phyloP scores from a whole-genome alignment of 257 asterid genomes.

The Thymus mandschuricus region DNA sequence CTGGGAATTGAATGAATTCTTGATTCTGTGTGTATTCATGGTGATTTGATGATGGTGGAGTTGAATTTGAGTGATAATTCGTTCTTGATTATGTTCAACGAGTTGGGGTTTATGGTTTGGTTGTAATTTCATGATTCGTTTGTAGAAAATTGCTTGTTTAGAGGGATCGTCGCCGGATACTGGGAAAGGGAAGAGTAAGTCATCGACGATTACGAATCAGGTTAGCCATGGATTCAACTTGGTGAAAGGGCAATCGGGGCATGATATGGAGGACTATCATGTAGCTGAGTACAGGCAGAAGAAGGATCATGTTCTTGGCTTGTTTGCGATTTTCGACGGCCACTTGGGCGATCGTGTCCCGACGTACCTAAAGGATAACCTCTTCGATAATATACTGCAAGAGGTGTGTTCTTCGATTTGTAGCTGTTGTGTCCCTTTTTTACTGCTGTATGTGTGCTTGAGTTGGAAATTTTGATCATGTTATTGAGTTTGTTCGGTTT shows the following conservation, averaged over 20 bases:
- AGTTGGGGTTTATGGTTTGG: background rate
- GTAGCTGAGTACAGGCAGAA: conserved; percentile 68
- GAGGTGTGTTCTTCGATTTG: conserved; percentile 48
- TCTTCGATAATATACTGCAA: conserved; percentile 69
- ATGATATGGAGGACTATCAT: conserved; percentile 84
- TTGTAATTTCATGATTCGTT: conserved; percentile 10
- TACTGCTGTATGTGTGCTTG: background rate
- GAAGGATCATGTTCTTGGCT: conserved; percentile 66
- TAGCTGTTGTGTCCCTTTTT: background rate
- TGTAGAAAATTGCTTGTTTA: conserved; percentile 54
- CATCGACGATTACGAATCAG: conserved; percentile 42
- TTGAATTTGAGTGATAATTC: conserved; percentile 5
- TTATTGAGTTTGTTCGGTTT: background rate
- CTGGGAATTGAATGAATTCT: background rate
- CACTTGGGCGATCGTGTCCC: conserved; percentile 82
- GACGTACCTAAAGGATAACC: conserved; percentile 64
- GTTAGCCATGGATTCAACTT: conserved; percentile 71
- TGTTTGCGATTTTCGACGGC: conserved; percentile 79
- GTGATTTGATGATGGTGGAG: conserved; percentile 4
- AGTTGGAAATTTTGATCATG: background rate
- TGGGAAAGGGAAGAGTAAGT: conserved; percentile 74
- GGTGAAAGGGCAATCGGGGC: conserved; percentile 81
- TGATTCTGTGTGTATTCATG: conserved; percentile 6
- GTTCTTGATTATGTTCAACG: background rate
- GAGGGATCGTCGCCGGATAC: conserved; percentile 63